Evolutionary conservation across 257 asterid genomes (phyloP), one percentile per base, ranked within the genome.

Genomic region (Nicotiana sylvestris): DNA sequence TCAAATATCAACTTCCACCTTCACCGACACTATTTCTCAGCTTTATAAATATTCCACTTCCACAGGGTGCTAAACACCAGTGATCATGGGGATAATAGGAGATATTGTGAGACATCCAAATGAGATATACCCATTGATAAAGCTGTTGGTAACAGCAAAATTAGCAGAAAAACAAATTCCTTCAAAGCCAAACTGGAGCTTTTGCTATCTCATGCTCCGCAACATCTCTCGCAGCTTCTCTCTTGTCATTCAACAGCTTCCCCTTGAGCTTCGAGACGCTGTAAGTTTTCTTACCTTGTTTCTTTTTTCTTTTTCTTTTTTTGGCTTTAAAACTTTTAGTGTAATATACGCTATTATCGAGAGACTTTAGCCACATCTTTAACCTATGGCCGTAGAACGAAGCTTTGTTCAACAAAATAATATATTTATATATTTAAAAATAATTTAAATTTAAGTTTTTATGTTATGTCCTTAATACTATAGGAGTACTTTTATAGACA

Each of bases 151-250:
- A 82, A 94, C 90, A 18, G 89, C 81, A 82, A 88, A 90, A 77
- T 85, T 78, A 35, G 96, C 93, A 88, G 97, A 86, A 90, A 94
- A 90, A 89, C 93, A 89, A 94, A 91, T 92, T 83, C 97, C 90
- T 55, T 76, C 89, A 81, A 91, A 91, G 89, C 97, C 97, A 43
- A 95, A 95, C 89, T 95, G 96, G 96, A 90, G 91, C 77, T 95
- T 94, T 85, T 95, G 99, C 80, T 95, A 95, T 86, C 2, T 86
- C 27, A 90, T 89, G 96, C 98, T 95, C 67, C 93, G 85, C 27
- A 95, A 93, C 87, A 97, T 95, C 82, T 94, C 99, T n/a, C 89
- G 97, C 84, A 92, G 98, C 78, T 96, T 92, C 83, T 92, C 89
- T 81, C 90, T 94, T 79, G 97, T 94, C 76, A 92, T 96, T 87